A percentile compares a stretch with the other conserved stretches of the same genome.
Conservation (phyloP, 2,329 filamentous ascomycete genomes). For the Dichotomopilus funicola region DNA sequence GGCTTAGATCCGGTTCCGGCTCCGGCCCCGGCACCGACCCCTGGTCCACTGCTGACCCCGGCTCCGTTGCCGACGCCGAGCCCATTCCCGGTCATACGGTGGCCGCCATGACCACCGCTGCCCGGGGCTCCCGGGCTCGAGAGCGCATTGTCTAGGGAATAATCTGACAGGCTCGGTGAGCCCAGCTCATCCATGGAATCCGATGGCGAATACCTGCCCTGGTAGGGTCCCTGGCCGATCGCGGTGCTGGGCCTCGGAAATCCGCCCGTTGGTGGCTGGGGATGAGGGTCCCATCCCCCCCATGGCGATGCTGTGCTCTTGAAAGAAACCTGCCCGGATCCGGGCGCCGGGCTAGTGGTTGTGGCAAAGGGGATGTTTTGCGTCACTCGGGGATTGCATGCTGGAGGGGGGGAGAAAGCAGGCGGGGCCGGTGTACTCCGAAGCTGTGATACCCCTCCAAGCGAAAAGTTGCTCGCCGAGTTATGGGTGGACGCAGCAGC, state of each 20-base stretch:
- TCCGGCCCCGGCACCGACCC: neutral
- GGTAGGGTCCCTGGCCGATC: conserved; percentile 33
- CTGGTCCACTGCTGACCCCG: neutral
- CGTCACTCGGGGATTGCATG: conserved; percentile 38
- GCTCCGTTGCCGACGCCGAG: neutral
- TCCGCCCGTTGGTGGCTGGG: neutral
- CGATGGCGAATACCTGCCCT: conserved; percentile 48
- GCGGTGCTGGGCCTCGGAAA: no score
- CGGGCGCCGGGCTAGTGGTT: conserved; percentile 11
- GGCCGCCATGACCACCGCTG: conserved; percentile 25
- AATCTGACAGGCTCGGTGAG: conserved; percentile 55
- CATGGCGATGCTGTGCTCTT: neutral
- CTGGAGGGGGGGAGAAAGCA: conserved; percentile 33
- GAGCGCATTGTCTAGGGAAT: conserved; percentile 46
- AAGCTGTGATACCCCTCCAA: conserved; percentile 32
- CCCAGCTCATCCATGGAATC: conserved; percentile 54
- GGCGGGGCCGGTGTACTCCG: conserved; percentile 34
- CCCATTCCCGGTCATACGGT: conserved; percentile 33
- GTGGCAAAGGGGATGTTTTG: conserved; percentile 23
- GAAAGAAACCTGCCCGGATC: conserved; percentile 1
- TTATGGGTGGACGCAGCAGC: conserved; percentile 30
- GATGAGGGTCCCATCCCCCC: conserved; percentile 13
- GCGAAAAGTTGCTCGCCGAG: conserved; percentile 29
- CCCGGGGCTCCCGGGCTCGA: conserved; percentile 30
- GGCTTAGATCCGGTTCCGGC: conserved; percentile 34